phyloP scores from a whole-genome alignment of 208 protist genomes.

The Angomonas deanei region DNA sequence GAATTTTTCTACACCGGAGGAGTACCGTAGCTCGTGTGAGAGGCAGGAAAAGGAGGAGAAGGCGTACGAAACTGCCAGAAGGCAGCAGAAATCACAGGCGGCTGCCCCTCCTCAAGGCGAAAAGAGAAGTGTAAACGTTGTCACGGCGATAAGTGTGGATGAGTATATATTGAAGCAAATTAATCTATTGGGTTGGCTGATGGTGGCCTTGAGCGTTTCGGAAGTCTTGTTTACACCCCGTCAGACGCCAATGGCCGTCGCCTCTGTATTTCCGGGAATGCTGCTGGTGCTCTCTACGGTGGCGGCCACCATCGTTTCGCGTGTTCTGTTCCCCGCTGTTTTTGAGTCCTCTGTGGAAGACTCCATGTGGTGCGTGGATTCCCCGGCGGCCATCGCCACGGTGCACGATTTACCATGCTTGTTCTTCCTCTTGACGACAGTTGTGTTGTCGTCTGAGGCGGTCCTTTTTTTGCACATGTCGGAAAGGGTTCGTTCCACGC shows the following conservation, averaged over 20 bases:
- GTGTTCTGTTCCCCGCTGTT: slow-evolving; percentile 3
- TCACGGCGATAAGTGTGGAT: slow-evolving; percentile 37
- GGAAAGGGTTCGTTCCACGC: not conserved
- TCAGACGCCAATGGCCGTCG: slow-evolving; percentile 4
- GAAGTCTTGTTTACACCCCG: slow-evolving; percentile 15
- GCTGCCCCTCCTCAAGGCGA: no score
- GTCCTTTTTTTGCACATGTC: not conserved
- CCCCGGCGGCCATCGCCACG: not conserved
- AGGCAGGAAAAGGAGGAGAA: not conserved
- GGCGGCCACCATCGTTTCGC: slow-evolving; percentile 6
- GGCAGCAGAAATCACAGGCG: not conserved
- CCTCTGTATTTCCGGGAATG: slow-evolving; percentile 8
- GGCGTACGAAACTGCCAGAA: not conserved
- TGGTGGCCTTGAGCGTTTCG: slow-evolving; percentile 8
- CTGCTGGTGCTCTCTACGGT: slow-evolving; percentile 25
- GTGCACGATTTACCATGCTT: not conserved
- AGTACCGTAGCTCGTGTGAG: not conserved
- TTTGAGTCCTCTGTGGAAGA: slow-evolving; percentile 6
- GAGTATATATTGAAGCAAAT: slow-evolving; percentile 69
- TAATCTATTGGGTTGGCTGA: slow-evolving; percentile 28
- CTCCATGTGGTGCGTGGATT: not conserved
- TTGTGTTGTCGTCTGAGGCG: not conserved
- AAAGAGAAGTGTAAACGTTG: slow-evolving; percentile 16
- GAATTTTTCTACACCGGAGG: not conserved
- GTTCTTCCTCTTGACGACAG: not conserved